phyloP scores from a whole-genome alignment of 1,284 basidiomycete species.

The Boletus sp. region DNA sequence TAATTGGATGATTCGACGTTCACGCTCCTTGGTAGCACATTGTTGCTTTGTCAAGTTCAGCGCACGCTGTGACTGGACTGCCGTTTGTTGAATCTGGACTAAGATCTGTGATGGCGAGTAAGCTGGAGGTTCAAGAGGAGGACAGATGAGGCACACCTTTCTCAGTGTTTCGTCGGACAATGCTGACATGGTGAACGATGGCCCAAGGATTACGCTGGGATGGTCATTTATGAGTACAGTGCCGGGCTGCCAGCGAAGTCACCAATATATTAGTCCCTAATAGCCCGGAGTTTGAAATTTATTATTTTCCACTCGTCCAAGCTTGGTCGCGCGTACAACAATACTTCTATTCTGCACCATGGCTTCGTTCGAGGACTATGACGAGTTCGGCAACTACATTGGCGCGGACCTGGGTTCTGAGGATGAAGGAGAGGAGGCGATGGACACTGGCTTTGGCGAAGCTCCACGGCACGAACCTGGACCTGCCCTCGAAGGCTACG shows the following conservation, averaged over 20 bases:
- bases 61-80: conserved; percentile 75
- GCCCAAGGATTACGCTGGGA: conserved; percentile 2
- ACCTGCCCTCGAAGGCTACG: conserved; percentile 72
- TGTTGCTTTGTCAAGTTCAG: conserved; percentile 73
- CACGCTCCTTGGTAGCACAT: conserved; percentile 73
- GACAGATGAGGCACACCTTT: conserved; percentile 50
- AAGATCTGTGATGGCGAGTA: conserved; percentile 60
- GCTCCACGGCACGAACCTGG: conserved; percentile 34
- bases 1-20: conserved; percentile 81
- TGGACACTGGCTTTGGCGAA: conserved; percentile 46
- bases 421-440: conserved; percentile 63
- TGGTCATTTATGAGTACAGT: conserved; percentile 14
- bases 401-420: conserved; percentile 90
- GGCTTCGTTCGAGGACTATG: conserved; percentile 83
- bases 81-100: conserved; percentile 84
- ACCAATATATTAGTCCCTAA: neutral
- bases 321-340: conserved; percentile 6
- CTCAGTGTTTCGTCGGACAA: conserved; percentile 84
- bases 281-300: conserved; percentile 35
- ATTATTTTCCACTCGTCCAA: conserved; percentile 21
- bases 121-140: conserved; percentile 6
- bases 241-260: too few species aligned
- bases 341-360: conserved; percentile 36
- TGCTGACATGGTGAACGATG: conserved; percentile 34
- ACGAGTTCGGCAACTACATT: conserved; percentile 95